These are phyloP conservation scores for Fusarium sp. DNA, from an alignment of 2,329 filamentous ascomycete species.

Conservation along the genomic window DNA sequence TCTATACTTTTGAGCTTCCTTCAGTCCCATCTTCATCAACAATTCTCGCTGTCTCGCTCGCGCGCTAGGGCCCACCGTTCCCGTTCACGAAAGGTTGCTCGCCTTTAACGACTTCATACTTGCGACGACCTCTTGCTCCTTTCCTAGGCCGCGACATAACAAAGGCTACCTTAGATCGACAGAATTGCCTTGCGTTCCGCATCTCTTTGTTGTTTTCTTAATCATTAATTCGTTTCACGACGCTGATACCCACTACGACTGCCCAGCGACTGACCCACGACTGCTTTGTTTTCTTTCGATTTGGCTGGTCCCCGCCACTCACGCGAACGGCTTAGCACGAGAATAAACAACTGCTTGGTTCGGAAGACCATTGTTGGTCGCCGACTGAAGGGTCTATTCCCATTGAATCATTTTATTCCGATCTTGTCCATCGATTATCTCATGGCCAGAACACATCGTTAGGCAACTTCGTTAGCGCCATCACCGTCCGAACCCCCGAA, in stretches of 20 bases:
- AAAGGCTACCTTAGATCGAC: neutral
- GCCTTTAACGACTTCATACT: constrained; percentile 28
- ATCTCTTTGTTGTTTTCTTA: constrained; percentile 25
- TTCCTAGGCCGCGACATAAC: constrained; percentile 3
- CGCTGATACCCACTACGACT: constrained; percentile 30
- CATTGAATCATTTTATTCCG: constrained; percentile 5
- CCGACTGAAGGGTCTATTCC: constrained; percentile 1
- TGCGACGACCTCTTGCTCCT: constrained; percentile 22
- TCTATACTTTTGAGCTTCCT: constrained; percentile 13
- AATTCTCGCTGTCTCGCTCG: constrained; percentile 23
- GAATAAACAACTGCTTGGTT: constrained; percentile 29
- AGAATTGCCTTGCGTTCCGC: neutral
- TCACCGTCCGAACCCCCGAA: constrained; percentile 15
- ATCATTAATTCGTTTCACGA: constrained; percentile 36
- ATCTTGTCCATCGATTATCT: constrained; percentile 17
- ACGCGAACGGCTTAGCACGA: constrained; percentile 37
- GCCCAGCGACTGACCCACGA: constrained; percentile 32
- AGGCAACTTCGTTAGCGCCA: constrained; percentile 32
- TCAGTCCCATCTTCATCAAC: constrained; percentile 13
- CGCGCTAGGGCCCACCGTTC: constrained; percentile 37
- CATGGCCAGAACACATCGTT: constrained; percentile 46
- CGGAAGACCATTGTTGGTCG: constrained; percentile 13
- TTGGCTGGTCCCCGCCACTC: constrained; percentile 36
- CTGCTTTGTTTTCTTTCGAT: constrained; percentile 45
- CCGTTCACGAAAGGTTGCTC: constrained; percentile 40